Evolutionary conservation across 768 basidiomycete species (phyloP).

Genomic region (Suillus plorans): DNA sequence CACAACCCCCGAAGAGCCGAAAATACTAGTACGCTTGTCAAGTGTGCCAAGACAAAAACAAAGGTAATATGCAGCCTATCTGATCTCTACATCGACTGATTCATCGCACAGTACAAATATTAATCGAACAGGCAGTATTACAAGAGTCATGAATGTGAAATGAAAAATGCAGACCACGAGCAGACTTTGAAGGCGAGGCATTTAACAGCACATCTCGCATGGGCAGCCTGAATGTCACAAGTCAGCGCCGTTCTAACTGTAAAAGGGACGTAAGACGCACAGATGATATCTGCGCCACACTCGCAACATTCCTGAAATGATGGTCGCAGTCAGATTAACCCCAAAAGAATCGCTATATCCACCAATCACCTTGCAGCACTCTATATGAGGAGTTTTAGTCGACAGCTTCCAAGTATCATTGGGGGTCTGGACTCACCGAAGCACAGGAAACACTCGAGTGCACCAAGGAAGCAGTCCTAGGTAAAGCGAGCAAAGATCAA

Average conservation of each 20-base stretch:
- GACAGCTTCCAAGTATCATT: neutral
- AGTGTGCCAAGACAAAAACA: neutral
- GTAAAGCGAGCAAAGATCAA: slow-evolving; percentile 2
- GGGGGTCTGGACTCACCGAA: slow-evolving; percentile 48
- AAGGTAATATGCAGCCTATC: neutral
- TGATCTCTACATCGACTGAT: neutral
- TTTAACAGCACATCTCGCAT: slow-evolving; percentile 52
- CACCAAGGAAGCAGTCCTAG: slow-evolving; percentile 67
- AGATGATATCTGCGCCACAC: slow-evolving; percentile 66
- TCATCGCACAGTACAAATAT: neutral
- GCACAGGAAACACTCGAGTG: slow-evolving; percentile 68
- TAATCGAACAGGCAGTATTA: neutral
- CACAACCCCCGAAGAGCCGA: neutral
- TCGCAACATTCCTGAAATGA: slow-evolving; percentile 63
- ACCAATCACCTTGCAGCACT: slow-evolving; percentile 63
- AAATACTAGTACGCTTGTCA: neutral
- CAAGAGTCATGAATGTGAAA: neutral
- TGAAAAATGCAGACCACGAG: neutral
- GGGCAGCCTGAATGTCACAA: slow-evolving; percentile 56
- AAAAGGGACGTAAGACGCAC: slow-evolving; percentile 38
- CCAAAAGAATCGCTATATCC: neutral
- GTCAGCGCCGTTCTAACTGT: neutral
- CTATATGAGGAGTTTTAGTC: slow-evolving; percentile 30
- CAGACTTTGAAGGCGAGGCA: neutral
- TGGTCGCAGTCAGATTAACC: neutral